Base-by-base conservation (phyloP, 306 rosid genomes). In the Adenanthera pavonina region DNA sequence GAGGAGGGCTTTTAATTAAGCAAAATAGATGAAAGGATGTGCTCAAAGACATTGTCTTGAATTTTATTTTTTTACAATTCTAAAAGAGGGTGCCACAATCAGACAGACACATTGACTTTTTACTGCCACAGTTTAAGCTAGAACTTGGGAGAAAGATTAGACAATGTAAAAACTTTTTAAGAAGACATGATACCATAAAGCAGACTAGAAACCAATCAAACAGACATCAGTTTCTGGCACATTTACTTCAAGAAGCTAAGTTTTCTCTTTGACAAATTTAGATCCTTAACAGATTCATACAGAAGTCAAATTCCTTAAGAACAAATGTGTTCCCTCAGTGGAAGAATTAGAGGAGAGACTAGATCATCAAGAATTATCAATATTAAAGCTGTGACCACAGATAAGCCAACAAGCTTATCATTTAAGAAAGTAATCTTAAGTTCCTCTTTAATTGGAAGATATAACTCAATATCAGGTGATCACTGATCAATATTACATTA, bases 381-480 rank as follows among this genome's bases (percentile, higher is more conserved):
- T 69, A 79, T 75, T 75, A 35, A 54, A 62, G 72, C 73, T 8
- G 30, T 44, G 81, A 59, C 34, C 8, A 62, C 35, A 33, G 69
- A 12, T 59, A 85, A 81, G 49, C 77, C 73, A 82, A 68, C 65
- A 74, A 33, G 80, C 56, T 46, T 17, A 11, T 8, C 77, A 73
- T 41, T 81, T 78, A 25, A 49, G 59, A 82, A 78, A 82, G 51
- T 62, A 56, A 13, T 46, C 53, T 25, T n/a, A 17, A 34, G 34
- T 52, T 73, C 46, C 47, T 51, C 62, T 51, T 81, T 75, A 35
- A 66, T 78, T 49, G 20, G 68, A 30, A 68, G 25, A 70, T 43
- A 60, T 48, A 44, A 54, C 38, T 73, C 49, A 78, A 52, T 36
- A 67, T 15, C 53, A 9, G 5, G 56, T 64, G 44, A 47, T 77